Conservation (phyloP, 2,329 filamentous ascomycete species). For the Fusarium mundagurra region DNA sequence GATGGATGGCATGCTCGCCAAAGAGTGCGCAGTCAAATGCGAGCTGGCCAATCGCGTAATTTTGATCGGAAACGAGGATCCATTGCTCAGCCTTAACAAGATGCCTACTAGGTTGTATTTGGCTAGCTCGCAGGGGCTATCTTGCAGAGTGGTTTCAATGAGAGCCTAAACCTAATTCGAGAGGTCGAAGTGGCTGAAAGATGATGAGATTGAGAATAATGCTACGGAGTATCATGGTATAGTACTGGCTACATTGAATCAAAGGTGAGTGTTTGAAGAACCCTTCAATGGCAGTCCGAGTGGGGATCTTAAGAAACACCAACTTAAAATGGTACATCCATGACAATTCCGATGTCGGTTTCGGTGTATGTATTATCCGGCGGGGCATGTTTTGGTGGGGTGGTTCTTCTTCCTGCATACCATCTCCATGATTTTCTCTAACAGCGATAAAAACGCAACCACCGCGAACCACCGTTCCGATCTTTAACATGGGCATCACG, state of each 20-base stretch:
- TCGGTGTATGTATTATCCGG: neutral
- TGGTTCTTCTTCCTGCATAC: neutral
- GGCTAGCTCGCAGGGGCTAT: neutral
- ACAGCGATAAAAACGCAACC: neutral
- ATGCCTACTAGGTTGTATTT: fast-evolving
- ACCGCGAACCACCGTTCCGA: neutral
- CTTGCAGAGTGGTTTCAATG: neutral
- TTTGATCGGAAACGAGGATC: neutral
- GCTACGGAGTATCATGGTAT: neutral
- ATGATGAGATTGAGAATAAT: neutral
- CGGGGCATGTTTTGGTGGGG: neutral
- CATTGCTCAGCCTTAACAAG: constrained; percentile 17
- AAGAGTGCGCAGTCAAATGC: constrained; percentile 26
- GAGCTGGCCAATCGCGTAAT: constrained; percentile 22
- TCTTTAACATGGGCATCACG: constrained; percentile 15
- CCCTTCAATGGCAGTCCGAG: neutral
- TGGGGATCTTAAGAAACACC: neutral
- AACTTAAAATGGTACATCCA: neutral
- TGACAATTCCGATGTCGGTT: neutral
- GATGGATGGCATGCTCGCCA: constrained; percentile 9
- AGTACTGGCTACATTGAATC: fast-evolving
- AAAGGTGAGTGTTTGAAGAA: neutral
- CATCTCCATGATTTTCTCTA: neutral
- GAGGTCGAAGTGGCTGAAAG: too few relatives aligned
- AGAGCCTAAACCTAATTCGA: neutral